Percentiles rank a stretch among this genome's conserved stretches.
These are phyloP conservation scores for Sesbania bispinosa DNA, from an alignment of 306 rosid genomes.

Conservation along the genomic window DNA sequence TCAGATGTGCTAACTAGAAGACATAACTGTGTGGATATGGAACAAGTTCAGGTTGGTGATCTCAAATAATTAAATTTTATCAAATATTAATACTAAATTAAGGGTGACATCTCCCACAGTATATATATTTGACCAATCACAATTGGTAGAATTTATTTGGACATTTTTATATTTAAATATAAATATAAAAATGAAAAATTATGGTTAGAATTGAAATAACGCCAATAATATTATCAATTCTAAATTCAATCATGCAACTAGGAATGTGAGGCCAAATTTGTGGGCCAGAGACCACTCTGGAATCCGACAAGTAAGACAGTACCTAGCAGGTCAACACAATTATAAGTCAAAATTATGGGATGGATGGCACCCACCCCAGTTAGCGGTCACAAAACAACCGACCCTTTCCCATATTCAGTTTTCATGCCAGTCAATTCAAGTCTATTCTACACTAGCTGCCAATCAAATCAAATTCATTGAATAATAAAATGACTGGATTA, in stretches of 20 bases:
- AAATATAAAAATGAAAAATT: not conserved
- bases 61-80: too few relatives aligned
- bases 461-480: too few relatives aligned
- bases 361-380: conserved; percentile 15
- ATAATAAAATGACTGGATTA: too few relatives aligned
- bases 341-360: not conserved
- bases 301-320: not conserved
- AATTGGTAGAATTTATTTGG: too few relatives aligned
- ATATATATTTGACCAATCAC: not conserved
- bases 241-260: not conserved
- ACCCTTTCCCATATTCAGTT: not conserved
- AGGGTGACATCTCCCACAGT: not conserved
- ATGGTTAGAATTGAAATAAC: too few relatives aligned
- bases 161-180: not conserved
- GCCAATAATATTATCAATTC: not conserved
- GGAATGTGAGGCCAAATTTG: not conserved
- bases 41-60: too few relatives aligned
- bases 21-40: not conserved
- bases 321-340: not conserved
- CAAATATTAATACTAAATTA: not conserved
- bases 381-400: not conserved
- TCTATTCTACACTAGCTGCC: not conserved
- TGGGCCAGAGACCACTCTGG: not conserved
- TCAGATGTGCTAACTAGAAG: not conserved
- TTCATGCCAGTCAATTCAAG: not conserved